phyloP scores from a whole-genome alignment of 2,329 filamentous ascomycete species.

The Botrytis galanthina region DNA sequence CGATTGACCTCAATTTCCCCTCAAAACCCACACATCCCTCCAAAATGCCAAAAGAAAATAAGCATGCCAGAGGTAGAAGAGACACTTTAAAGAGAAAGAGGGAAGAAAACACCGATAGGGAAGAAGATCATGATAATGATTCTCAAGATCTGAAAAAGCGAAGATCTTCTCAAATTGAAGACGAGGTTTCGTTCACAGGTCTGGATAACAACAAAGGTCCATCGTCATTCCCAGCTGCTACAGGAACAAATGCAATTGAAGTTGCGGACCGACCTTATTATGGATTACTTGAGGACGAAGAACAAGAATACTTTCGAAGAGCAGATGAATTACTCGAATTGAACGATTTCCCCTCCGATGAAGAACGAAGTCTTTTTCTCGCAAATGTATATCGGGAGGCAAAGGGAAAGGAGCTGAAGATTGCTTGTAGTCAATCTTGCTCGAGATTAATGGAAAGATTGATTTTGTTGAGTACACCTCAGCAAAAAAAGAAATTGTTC shows the following conservation, averaged over 20 bases:
- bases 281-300: slow-evolving; percentile 85
- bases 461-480: slow-evolving; percentile 74
- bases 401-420: slow-evolving; percentile 88
- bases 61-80: slow-evolving; percentile 56
- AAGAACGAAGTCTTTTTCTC: slow-evolving; percentile 70
- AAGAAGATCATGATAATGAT: slow-evolving; percentile 35
- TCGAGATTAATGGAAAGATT: slow-evolving; percentile 89
- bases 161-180: slow-evolving; percentile 22
- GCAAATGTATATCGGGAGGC: slow-evolving; percentile 85
- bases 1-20: background rate
- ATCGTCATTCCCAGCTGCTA: slow-evolving; percentile 13
- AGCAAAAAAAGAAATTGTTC: slow-evolving; percentile 85
- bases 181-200: slow-evolving; percentile 22
- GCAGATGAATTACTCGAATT: slow-evolving; percentile 87
- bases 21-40: background rate
- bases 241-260: slow-evolving; percentile 28
- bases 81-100: slow-evolving; percentile 50
- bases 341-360: slow-evolving; percentile 77
- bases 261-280: slow-evolving; percentile 60
- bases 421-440: slow-evolving; percentile 93
- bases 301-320: slow-evolving; percentile 92
- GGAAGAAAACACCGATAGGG: slow-evolving; percentile 42
- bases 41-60: slow-evolving; percentile 58
- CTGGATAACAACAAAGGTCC: slow-evolving; percentile 26
- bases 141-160: slow-evolving; percentile 44